These are phyloP conservation scores for Suillus bovinus DNA, from an alignment of 768 basidiomycete species.

Conservation along the genomic window DNA sequence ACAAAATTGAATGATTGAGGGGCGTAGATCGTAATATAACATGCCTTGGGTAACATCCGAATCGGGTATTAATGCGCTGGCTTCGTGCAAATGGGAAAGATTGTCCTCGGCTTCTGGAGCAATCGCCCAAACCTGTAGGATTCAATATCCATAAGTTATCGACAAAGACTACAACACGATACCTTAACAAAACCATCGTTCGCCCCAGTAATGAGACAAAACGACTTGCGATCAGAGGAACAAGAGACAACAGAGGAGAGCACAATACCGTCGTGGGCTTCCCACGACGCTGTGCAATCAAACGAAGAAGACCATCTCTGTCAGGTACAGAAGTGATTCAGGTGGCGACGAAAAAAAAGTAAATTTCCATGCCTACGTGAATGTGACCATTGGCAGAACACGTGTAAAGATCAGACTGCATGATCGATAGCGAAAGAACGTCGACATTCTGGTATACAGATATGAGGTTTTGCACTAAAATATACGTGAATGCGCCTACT, in stretches of 20 bases:
- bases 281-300: conserved; percentile 82
- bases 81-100: not conserved
- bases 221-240: conserved; percentile 24
- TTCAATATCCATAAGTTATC: not conserved
- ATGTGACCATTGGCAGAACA: conserved; percentile 68
- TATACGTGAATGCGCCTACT: conserved; percentile 37
- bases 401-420: conserved; percentile 66
- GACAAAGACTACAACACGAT: conserved; percentile 13
- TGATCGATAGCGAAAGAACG: conserved; percentile 75
- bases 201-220: conserved; percentile 71
- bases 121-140: conserved; percentile 55
- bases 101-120: conserved; percentile 21
- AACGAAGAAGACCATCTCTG: conserved; percentile 86
- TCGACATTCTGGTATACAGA: conserved; percentile 59
- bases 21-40: conserved; percentile 14
- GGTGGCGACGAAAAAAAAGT: not conserved
- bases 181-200: conserved; percentile 88
- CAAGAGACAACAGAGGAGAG: conserved; percentile 72
- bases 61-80: not conserved
- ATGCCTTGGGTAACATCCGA: conserved; percentile 12
- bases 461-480: conserved; percentile 5
- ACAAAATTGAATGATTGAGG: conserved; percentile 7
- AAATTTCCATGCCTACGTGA: conserved; percentile 45
- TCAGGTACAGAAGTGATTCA: not conserved
- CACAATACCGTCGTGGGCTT: conserved; percentile 77